Conservation (phyloP, 306 rosid genomes). For the Begonia peltatifolia region DNA sequence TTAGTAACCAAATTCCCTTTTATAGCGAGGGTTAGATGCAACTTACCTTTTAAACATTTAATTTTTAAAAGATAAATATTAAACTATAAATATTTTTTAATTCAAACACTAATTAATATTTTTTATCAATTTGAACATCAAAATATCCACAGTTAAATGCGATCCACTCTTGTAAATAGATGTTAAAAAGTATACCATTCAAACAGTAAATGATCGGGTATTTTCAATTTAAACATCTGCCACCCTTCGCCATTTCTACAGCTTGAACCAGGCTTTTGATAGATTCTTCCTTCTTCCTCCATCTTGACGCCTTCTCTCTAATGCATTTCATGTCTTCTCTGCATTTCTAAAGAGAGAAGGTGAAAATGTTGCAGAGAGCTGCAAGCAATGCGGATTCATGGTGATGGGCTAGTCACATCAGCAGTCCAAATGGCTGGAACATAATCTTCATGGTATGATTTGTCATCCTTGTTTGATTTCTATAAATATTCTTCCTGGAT, state of each 20-base stretch:
- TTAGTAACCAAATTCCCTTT: too few species aligned
- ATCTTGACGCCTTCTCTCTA: neutral
- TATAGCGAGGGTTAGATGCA: too few species aligned
- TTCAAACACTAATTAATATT: too few species aligned
- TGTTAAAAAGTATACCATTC: too few species aligned
- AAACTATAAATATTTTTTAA: too few species aligned
- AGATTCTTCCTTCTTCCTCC: constrained; percentile 14
- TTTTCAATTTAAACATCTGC: neutral
- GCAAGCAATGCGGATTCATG: constrained; percentile 90
- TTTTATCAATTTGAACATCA: too few species aligned
- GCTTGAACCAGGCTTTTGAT: constrained; percentile 8
- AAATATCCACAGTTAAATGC: too few species aligned
- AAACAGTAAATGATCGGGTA: too few species aligned
- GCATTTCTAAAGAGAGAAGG: constrained; percentile 11
- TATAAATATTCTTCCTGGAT: neutral
- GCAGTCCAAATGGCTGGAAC: constrained; percentile 97
- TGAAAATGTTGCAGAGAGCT: constrained; percentile 73
- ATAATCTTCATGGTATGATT: constrained; percentile 66
- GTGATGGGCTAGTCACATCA: constrained; percentile 99
- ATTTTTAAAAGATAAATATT: too few species aligned
- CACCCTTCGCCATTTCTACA: constrained; percentile 30
- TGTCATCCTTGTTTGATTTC: neutral
- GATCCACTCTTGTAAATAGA: too few species aligned
- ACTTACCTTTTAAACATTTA: too few species aligned
- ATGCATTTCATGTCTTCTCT: constrained; percentile 5